Conservation (phyloP, 2,329 filamentous ascomycete species). For the Pleurostoma richardsiae region DNA sequence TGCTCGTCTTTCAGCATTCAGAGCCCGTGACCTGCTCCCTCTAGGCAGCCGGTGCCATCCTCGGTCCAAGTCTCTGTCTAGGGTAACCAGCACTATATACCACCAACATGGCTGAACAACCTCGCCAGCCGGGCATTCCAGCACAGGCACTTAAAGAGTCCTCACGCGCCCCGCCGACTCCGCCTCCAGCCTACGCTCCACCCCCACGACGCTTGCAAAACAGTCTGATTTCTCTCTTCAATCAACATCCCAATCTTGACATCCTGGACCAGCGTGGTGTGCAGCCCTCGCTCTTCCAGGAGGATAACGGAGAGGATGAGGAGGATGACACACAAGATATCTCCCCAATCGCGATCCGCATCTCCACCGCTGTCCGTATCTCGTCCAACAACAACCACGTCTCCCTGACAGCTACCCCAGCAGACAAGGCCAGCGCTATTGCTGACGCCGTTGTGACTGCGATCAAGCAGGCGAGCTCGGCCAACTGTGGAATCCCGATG, state of each 20-base stretch:
- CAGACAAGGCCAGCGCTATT: constrained; percentile 34
- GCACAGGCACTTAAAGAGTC: constrained; percentile 1
- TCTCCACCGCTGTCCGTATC: constrained; percentile 43
- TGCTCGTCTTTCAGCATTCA: no score
- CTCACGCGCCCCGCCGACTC: constrained; percentile 2
- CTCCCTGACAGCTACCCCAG: constrained; percentile 31
- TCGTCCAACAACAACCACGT: constrained; percentile 43
- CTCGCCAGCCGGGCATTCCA: not conserved
- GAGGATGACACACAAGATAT: constrained; percentile 16
- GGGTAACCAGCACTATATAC: not conserved
- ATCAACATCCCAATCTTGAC: not conserved
- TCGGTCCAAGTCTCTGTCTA: not conserved
- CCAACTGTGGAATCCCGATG: constrained; percentile 36
- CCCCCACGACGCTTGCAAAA: not conserved
- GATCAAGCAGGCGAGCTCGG: constrained; percentile 34
- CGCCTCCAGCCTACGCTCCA: constrained; percentile 9
- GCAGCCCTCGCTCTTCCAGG: not conserved
- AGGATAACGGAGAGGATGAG: constrained; percentile 10
- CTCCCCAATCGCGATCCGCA: constrained; percentile 37
- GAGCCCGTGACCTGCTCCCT: no score
- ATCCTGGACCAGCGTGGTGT: not conserved
- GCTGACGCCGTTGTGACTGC: constrained; percentile 38
- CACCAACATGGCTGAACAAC: constrained; percentile 1
- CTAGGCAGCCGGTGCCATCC: not conserved
- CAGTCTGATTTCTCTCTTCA: not conserved